A percentile compares a stretch with the other conserved stretches of the same genome.
Evolutionary conservation across 2,329 filamentous ascomycete genomes (phyloP).

Genomic region (Epichloe elymi): DNA sequence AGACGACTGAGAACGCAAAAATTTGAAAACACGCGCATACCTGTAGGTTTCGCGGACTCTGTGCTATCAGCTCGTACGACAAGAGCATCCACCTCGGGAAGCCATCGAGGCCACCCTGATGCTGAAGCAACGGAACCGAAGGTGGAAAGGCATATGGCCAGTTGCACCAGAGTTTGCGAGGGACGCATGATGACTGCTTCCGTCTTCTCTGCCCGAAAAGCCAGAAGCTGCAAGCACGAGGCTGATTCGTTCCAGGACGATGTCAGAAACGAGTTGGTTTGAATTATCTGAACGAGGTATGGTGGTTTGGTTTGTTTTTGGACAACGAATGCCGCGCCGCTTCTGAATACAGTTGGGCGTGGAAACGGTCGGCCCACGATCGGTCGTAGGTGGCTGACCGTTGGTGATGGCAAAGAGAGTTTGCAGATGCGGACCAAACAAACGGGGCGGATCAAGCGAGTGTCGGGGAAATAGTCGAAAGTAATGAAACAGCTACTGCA

Average conservation of each 20-base stretch:
- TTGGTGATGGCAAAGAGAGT: background rate
- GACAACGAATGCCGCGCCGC: background rate
- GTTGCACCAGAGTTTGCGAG: slow-evolving; percentile 29
- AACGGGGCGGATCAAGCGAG: slow-evolving; percentile 4
- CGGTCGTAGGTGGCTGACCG: slow-evolving; percentile 3
- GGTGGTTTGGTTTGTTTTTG: background rate
- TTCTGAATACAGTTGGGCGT: background rate
- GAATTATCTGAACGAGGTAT: background rate
- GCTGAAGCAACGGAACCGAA: slow-evolving; percentile 35
- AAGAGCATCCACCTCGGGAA: slow-evolving; percentile 39
- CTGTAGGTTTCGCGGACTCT: slow-evolving; percentile 5
- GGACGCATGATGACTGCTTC: slow-evolving; percentile 28
- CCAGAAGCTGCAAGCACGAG: background rate
- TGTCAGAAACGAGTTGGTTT: background rate
- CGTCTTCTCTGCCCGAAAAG: background rate
- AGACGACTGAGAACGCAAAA: background rate
- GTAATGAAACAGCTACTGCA: background rate
- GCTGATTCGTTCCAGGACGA: background rate
- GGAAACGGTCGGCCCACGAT: slow-evolving; percentile 1
- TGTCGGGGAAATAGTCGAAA: slow-evolving; percentile 6
- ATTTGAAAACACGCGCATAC: slow-evolving; percentile 3
- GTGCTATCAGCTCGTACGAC: slow-evolving; percentile 34
- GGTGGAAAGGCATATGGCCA: slow-evolving; percentile 37
- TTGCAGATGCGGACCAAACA: slow-evolving; percentile 1
- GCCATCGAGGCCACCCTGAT: slow-evolving; percentile 43